phyloP scores from a whole-genome alignment of 2,329 filamentous ascomycete species.

The Neofusicoccum sp. region DNA sequence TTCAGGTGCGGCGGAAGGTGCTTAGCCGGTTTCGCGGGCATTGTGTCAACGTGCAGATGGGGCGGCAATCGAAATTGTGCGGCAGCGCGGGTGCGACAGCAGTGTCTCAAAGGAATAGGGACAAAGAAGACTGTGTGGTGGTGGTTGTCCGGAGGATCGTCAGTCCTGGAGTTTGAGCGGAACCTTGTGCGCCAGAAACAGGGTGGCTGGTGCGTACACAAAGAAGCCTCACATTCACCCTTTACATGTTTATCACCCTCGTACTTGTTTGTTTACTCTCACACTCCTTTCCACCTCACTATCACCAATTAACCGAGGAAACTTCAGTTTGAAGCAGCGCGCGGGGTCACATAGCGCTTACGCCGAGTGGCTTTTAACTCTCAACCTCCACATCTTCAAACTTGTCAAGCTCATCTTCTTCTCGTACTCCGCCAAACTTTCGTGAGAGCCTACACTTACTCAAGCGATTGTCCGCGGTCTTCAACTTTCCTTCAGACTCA shows the following conservation, averaged over 20 bases:
- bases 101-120: not conserved
- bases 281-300: too few relatives aligned
- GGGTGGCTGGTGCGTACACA: slow-evolving; percentile 2
- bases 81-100: not conserved
- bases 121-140: slow-evolving; percentile 7
- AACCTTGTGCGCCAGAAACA: not conserved
- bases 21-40: not conserved
- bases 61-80: not conserved
- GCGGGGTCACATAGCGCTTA: too few relatives aligned
- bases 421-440: too few relatives aligned
- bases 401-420: too few relatives aligned
- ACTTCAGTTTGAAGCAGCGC: too few relatives aligned
- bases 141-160: not conserved
- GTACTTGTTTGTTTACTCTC: too few relatives aligned
- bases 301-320: too few relatives aligned
- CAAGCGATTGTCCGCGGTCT: too few relatives aligned
- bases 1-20: not conserved
- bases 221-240: not conserved
- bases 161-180: not conserved
- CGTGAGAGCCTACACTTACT: too few relatives aligned
- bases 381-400: too few relatives aligned
- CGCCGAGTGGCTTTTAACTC: too few relatives aligned
- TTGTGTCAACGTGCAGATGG: not conserved
- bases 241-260: not conserved
- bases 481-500: too few relatives aligned